Evolutionary conservation across 768 basidiomycete species (phyloP), one percentile per base, ranked within the genome.

Genomic region (Xerocomellus dryophilus): DNA sequence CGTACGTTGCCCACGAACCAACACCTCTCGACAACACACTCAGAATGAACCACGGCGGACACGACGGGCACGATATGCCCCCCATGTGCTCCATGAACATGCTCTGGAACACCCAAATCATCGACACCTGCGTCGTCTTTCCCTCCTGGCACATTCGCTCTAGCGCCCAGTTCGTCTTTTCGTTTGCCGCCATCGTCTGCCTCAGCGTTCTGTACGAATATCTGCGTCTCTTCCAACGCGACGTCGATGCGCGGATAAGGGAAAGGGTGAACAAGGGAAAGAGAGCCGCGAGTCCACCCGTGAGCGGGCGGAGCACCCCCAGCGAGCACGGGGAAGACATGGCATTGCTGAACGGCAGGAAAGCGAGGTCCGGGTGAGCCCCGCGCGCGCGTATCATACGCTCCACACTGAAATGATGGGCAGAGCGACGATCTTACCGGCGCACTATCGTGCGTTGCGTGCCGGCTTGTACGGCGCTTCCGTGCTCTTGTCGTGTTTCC

Each of bases 41-140:
- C 48, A 54, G 18, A 14, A 70, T 67, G 68, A 73, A 77, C 60
- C 81, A 84, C 64, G 69, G 72, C 47, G 80, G 68, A 31, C 79
- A 82, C 62, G 67, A 53, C 17, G 56, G 78, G 65, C 53, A 81
- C 78, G 78, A 76, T 73, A 75, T 73, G 73, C 71, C 68, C 18
- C 69, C 76, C 0, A 76, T 61, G 60, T 93, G 90, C 67, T 72
- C 81, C 8, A 86, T 88, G 84, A 74, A 89, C 70, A 93, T 93
- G 90, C 81, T 93, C 62, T 92, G 89, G 87, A 91, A 91, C 72
- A 87, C 87, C 36, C 81, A 91, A 51, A 80, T 90, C 61, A 71
- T 84, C 67, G 77, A 90, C 72, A 90, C 89, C 42, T 93, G 90
- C 73, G 77, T 92, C 71, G 85, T 93, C 72, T 91, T 92, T 74